Percentiles rank a stretch among this genome's conserved stretches.
Conservation (phyloP, 495 filamentous ascomycete genomes). For the Platismatia glauca region DNA sequence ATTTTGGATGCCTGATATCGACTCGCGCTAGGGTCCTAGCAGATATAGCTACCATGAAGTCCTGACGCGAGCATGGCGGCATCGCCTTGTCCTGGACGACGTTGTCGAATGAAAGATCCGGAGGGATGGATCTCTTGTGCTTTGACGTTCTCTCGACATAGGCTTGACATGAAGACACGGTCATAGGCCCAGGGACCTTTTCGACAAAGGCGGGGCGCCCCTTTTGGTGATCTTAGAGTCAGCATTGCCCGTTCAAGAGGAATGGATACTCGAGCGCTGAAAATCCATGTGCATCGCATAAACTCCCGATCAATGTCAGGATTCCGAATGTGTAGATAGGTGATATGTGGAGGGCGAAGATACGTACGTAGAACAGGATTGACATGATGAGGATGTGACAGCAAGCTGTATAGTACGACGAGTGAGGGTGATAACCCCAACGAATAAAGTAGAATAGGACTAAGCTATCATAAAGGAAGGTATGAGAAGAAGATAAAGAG, state of each 20-base stretch:
- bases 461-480: background rate
- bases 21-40: background rate
- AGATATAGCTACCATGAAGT: conserved; percentile 31
- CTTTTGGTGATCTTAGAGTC: background rate
- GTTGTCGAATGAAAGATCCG: conserved; percentile 37
- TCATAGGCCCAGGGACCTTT: conserved; percentile 26
- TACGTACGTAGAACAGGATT: conserved; percentile 25
- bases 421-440: background rate
- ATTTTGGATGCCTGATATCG: background rate
- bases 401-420: background rate
- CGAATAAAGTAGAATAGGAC: background rate
- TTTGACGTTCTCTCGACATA: conserved; percentile 28
- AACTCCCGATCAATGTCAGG: background rate
- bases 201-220: conserved; percentile 26
- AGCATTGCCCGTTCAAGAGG: background rate
- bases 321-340: background rate
- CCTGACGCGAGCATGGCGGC: conserved; percentile 39
- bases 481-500: background rate
- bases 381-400: conserved; percentile 23
- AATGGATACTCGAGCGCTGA: background rate
- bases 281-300: background rate
- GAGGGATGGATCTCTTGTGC: conserved; percentile 29
- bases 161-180: conserved; percentile 23
- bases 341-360: background rate
- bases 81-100: conserved; percentile 35